phyloP scores from a whole-genome alignment of 192 early-diverging fungal species.

The Kappamyces sp. region DNA sequence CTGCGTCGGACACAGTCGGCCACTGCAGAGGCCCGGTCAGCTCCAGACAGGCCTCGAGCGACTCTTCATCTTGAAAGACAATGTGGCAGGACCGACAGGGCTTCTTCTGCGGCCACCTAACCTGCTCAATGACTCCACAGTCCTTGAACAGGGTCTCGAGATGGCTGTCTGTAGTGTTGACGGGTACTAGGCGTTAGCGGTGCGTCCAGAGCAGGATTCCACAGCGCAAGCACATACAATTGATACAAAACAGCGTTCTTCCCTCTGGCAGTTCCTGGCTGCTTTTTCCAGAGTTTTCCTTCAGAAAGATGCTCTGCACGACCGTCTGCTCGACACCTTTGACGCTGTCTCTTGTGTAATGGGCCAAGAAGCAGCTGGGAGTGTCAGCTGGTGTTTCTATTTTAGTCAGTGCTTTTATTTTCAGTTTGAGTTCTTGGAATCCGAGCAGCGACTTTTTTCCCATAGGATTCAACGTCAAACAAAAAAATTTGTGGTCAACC shows the following conservation, averaged over 20 bases:
- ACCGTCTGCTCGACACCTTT: too few species aligned
- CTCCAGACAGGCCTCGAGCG: conserved; percentile 52
- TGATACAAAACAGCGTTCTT: conserved; percentile 36
- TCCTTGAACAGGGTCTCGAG: conserved; percentile 35
- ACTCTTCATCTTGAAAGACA: conserved; percentile 59
- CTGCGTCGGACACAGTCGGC: conserved; percentile 6
- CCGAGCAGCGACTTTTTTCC: too few species aligned
- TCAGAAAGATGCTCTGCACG: too few species aligned
- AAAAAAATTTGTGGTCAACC: too few species aligned
- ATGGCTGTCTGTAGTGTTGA: conserved; percentile 32
- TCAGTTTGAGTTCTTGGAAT: too few species aligned
- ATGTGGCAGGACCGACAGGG: conserved; percentile 22
- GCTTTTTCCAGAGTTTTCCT: too few species aligned
- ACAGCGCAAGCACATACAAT: neutral
- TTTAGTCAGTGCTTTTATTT: too few species aligned
- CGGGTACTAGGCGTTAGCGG: conserved; percentile 16
- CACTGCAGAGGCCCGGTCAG: conserved; percentile 51
- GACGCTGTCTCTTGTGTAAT: too few species aligned
- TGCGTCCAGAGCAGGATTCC: too few species aligned
- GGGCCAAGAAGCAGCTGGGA: too few species aligned
- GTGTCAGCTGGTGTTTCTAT: too few species aligned
- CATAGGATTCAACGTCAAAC: too few species aligned
- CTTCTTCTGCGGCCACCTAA: conserved; percentile 15
- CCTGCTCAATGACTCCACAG: conserved; percentile 35
- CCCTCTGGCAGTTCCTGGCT: conserved; percentile 8